These are phyloP conservation scores for Hemileccinum rubropunctum DNA, from an alignment of 768 basidiomycete species.

Conservation along the genomic window DNA sequence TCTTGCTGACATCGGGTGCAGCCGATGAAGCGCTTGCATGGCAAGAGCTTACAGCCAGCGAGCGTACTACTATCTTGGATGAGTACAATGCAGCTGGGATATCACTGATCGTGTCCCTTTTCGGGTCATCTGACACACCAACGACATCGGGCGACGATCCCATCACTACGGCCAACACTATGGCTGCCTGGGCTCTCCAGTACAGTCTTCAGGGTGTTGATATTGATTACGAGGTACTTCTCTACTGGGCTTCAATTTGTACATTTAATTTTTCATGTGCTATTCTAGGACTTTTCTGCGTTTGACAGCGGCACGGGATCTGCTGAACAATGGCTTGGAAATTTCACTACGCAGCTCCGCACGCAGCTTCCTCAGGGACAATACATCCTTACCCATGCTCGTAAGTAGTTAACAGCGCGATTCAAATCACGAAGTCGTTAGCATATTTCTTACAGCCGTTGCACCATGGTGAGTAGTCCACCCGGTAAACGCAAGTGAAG, in stretches of 20 bases:
- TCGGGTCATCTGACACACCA: slow-evolving; percentile 39
- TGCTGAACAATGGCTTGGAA: slow-evolving; percentile 31
- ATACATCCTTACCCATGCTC: slow-evolving; percentile 32
- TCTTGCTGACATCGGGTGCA: slow-evolving; percentile 39
- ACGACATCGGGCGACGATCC: slow-evolving; percentile 40
- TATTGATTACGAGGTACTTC: slow-evolving; percentile 43
- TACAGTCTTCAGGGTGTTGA: slow-evolving; percentile 49
- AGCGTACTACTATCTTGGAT: slow-evolving; percentile 40
- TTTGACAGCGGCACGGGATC: slow-evolving; percentile 35
- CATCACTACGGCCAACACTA: slow-evolving; percentile 35
- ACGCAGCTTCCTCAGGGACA: slow-evolving; percentile 25
- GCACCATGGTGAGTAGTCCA: background rate
- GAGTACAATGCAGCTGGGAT: slow-evolving; percentile 52
- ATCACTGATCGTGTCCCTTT: slow-evolving; percentile 51
- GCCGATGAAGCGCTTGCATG: slow-evolving; percentile 44
- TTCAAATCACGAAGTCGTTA: background rate
- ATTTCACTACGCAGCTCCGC: slow-evolving; percentile 29
- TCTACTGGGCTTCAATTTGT: background rate
- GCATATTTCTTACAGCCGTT: background rate
- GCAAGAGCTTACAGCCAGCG: slow-evolving; percentile 34
- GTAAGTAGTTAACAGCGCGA: slow-evolving; percentile 13
- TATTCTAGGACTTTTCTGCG: slow-evolving; percentile 26
- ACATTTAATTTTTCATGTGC: background rate
- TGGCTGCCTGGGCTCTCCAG: slow-evolving; percentile 43
- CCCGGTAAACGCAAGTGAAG: background rate